Evolutionary conservation across 2,329 filamentous ascomycete species (phyloP).

Genomic region (Davidsoniella virescens): DNA sequence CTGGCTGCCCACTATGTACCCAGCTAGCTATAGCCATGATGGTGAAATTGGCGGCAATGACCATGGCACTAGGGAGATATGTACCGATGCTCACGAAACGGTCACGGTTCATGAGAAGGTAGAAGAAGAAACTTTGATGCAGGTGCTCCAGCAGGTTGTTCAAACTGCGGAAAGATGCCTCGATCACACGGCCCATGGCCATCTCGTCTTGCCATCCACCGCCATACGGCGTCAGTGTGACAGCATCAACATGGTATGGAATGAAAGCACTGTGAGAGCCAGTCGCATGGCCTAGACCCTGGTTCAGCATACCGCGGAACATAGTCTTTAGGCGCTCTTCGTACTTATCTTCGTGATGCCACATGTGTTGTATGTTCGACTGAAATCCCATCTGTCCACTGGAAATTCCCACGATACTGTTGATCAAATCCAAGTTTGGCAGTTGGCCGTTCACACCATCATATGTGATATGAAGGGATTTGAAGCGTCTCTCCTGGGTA

Average conservation of each 20-base stretch:
- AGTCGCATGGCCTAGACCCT: conserved; percentile 74
- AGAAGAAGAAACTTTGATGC: conserved; percentile 99
- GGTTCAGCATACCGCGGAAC: conserved; percentile 80
- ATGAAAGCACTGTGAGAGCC: conserved; percentile 93
- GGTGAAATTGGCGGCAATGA: conserved; percentile 84
- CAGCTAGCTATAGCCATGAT: conserved; percentile 92
- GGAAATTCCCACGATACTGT: conserved; percentile 78
- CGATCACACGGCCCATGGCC: conserved; percentile 75
- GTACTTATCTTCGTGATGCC: conserved; percentile 66
- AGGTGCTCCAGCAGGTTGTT: conserved; percentile 95
- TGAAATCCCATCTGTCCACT: conserved; percentile 83
- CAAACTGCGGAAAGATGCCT: conserved; percentile 80
- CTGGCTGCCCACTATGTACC: conserved; percentile 59
- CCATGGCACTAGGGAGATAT: conserved; percentile 94
- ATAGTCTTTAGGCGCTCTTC: conserved; percentile 71
- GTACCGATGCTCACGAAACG: conserved; percentile 97
- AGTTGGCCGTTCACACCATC: conserved; percentile 92
- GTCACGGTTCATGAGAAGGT: conserved; percentile 77
- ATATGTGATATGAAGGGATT: conserved; percentile 80
- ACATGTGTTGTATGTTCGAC: conserved; percentile 73
- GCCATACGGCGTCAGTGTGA: conserved; percentile 80
- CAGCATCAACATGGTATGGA: conserved; percentile 90
- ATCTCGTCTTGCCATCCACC: conserved; percentile 98
- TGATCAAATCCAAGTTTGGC: conserved; percentile 89
- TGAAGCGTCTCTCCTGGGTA: conserved; percentile 67